Base-by-base conservation (phyloP, 805 yeast species). In the Kodamaea kakaduensis region DNA sequence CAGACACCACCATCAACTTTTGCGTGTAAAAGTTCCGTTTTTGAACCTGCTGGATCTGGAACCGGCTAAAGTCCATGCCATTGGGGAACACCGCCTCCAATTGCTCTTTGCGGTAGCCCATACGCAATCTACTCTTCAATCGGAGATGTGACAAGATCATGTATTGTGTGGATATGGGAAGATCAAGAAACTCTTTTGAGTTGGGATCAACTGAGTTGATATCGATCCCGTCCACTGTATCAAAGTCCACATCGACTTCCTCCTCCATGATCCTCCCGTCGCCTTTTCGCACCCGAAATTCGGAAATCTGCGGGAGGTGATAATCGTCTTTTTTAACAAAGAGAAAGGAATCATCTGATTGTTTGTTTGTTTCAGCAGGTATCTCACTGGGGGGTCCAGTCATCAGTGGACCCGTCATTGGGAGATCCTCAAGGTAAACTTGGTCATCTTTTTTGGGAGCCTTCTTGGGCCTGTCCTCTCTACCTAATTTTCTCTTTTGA, bases 91-190 rank as follows among this genome's bases (percentile, higher is more conserved):
- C 62, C 4, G 74, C 64, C 45, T 85, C 84, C 22, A 93, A 65
- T 51, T 93, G 97, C n/a, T 84, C 88, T 38, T 88, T 85, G 0
- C 90, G 70, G 52, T 84, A 89, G 1, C 99, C 99, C 95, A 93
- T 81, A 62, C 99, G 78, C 54, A 93, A 71, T 39, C 99, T 65
- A 0, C 97, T 89, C 42, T 87, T 73, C 17, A 88, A 62, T 38
- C 99, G 59, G 10, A 95, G 71, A 40, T 85, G 86, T 7, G 93
- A 85, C 9, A 93, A 61, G 3, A 87, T 76, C 75, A 88, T 86
- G 53, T 93, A 93, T 53, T 88, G 96, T 0, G 95, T 80, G 0
- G 88, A 75, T 32, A 81, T 63, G 0, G 98, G 96, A n/a, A 93
- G 62, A 14, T 70, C 69, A 9, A 71, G 67, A 52, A 93, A 93